These are phyloP conservation scores for Fusarium sp. DNA, from an alignment of 2,329 filamentous ascomycete species.

Conservation along the genomic window DNA sequence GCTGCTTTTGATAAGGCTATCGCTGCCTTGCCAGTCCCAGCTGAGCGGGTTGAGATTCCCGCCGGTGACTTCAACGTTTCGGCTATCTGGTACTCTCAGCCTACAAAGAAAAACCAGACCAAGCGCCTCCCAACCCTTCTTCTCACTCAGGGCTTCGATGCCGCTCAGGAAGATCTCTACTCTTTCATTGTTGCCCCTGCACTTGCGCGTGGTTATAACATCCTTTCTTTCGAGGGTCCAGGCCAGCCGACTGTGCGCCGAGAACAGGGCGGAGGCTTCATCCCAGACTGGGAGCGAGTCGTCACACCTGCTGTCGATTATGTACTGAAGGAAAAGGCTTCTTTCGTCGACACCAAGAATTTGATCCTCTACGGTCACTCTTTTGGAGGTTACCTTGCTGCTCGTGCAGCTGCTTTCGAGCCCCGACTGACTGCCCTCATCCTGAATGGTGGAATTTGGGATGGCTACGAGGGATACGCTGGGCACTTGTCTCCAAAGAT, in stretches of 20 bases:
- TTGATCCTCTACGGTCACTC: slow-evolving; percentile 20
- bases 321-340: slow-evolving; percentile 2
- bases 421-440: slow-evolving; percentile 14
- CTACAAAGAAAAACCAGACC: background rate
- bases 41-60: slow-evolving; percentile 52
- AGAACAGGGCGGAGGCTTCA: slow-evolving; percentile 28
- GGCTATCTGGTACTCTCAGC: slow-evolving; percentile 53
- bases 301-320: slow-evolving; percentile 24
- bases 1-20: slow-evolving; percentile 57
- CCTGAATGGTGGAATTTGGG: slow-evolving; percentile 25
- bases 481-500: slow-evolving; percentile 13
- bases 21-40: slow-evolving; percentile 53
- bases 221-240: slow-evolving; percentile 28
- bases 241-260: slow-evolving; percentile 30
- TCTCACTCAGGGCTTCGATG: slow-evolving; percentile 26
- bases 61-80: slow-evolving; percentile 51
- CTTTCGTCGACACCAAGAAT: background rate
- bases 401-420: slow-evolving; percentile 35
- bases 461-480: slow-evolving; percentile 30
- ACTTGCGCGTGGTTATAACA: slow-evolving; percentile 25
- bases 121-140: slow-evolving; percentile 12
- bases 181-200: slow-evolving; percentile 14
- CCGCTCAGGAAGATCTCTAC: slow-evolving; percentile 34
- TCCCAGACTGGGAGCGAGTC: slow-evolving; percentile 33
- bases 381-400: slow-evolving; percentile 30